These are phyloP conservation scores for Hemerocallis citrina DNA, from an alignment of 106 monocot species.

Conservation along the genomic window DNA sequence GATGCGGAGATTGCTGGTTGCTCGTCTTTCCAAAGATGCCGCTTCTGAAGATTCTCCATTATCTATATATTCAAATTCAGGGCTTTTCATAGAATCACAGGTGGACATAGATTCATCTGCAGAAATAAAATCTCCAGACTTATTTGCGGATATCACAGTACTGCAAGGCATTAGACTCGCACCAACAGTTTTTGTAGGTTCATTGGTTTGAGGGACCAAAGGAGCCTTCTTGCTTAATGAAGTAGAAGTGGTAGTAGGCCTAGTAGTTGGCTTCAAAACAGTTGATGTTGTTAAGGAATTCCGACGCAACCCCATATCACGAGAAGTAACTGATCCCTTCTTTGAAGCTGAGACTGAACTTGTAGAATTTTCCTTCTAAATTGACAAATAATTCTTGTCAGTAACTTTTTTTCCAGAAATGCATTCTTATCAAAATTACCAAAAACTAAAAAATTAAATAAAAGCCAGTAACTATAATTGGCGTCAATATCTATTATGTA, in stretches of 20 bases:
- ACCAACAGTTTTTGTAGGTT: constrained; percentile 2
- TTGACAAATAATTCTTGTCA: background rate
- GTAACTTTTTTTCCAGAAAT: background rate
- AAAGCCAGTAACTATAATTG: too few relatives aligned
- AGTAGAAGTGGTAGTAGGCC: too few relatives aligned
- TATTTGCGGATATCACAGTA: constrained; percentile 20
- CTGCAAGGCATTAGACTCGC: constrained; percentile 42
- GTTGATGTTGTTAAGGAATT: constrained; percentile 17
- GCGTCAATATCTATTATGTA: too few relatives aligned
- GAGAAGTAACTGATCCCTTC: constrained; percentile 20
- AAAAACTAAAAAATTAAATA: too few relatives aligned
- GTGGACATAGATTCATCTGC: constrained; percentile 77
- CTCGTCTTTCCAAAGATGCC: constrained; percentile 59
- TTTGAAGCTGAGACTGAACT: constrained; percentile 19
- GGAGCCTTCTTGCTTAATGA: constrained; percentile 1
- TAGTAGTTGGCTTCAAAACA: constrained; percentile 7
- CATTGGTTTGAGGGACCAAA: constrained; percentile 5
- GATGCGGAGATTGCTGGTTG: constrained; percentile 55
- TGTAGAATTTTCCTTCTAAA: constrained; percentile 19
- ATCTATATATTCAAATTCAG: constrained; percentile 87
- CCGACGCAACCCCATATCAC: constrained; percentile 10
- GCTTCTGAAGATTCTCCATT: constrained; percentile 53
- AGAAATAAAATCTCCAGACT: constrained; percentile 48
- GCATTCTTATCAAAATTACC: too few relatives aligned
- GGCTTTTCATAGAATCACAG: constrained; percentile 84